These are phyloP conservation scores for Drechslerella coelobrocha DNA, from an alignment of 2,329 filamentous ascomycete genomes.

Conservation along the genomic window DNA sequence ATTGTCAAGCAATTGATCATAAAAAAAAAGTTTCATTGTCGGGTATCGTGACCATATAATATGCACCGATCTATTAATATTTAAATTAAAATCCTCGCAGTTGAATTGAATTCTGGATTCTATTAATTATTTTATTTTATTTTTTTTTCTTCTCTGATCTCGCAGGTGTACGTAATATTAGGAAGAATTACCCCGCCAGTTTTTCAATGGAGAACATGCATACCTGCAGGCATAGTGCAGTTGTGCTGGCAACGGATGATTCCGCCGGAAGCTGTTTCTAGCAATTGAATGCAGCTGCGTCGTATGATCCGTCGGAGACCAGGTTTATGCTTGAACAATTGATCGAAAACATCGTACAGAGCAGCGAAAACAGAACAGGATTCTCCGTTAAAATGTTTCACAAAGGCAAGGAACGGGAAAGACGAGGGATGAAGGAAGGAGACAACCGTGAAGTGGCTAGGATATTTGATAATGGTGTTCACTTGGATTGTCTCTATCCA, in stretches of 20 bases:
- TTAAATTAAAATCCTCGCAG: too few species aligned
- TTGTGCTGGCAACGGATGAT: slow-evolving; percentile 1
- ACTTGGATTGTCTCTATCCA: too few species aligned
- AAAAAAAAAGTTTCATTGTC: too few species aligned
- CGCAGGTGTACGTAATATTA: background rate
- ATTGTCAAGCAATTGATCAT: too few species aligned
- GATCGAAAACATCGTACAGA: slow-evolving; percentile 20
- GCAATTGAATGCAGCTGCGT: slow-evolving; percentile 11
- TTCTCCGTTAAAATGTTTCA: slow-evolving; percentile 36
- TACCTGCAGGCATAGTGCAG: background rate
- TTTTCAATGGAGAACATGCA: background rate
- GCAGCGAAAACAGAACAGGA: slow-evolving; percentile 22
- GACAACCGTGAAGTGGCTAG: background rate
- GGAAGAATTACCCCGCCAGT: background rate
- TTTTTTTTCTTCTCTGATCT: too few species aligned
- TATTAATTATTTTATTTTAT: too few species aligned
- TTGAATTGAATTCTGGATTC: too few species aligned
- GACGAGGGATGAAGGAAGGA: background rate
- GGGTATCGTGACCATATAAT: background rate
- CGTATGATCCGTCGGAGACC: slow-evolving; percentile 1
- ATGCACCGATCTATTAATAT: background rate
- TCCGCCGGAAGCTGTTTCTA: background rate
- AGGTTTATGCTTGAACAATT: slow-evolving; percentile 19
- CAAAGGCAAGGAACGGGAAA: slow-evolving; percentile 25
- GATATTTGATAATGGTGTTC: too few species aligned